These are phyloP conservation scores for Trichosporon faecale DNA, from an alignment of 1,284 basidiomycete genomes.

Conservation along the genomic window DNA sequence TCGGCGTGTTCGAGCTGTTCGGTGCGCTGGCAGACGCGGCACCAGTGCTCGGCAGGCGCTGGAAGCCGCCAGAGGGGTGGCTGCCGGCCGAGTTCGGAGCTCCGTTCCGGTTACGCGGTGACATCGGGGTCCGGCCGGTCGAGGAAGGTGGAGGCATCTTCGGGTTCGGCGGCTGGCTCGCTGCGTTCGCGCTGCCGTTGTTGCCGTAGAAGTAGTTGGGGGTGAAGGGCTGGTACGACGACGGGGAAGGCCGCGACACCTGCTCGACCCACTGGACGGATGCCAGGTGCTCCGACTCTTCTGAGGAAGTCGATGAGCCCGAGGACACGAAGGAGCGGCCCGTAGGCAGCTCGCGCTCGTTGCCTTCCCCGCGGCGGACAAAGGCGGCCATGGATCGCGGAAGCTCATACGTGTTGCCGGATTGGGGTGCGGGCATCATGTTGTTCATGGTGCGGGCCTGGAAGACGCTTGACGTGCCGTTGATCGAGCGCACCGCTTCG, in stretches of 20 bases:
- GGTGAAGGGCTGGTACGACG: constrained; percentile 13
- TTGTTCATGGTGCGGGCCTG: constrained; percentile 29
- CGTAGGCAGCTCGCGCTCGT: constrained; percentile 15
- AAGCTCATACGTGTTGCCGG: constrained; percentile 25
- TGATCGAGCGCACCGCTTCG: constrained; percentile 45
- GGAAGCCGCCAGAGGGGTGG: background rate
- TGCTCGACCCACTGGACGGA: constrained; percentile 45
- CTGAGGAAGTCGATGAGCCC: constrained; percentile 40
- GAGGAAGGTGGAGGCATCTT: constrained; percentile 40
- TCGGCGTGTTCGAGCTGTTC: background rate
- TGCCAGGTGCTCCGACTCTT: constrained; percentile 47
- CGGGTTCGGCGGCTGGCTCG: constrained; percentile 14
- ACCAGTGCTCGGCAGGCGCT: constrained; percentile 1
- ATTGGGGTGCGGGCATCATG: constrained; percentile 21
- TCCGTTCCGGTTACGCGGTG: constrained; percentile 27
- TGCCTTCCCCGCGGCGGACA: constrained; percentile 32
- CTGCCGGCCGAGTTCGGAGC: constrained; percentile 13
- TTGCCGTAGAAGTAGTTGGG: constrained; percentile 9
- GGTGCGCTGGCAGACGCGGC: background rate
- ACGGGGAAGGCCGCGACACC: constrained; percentile 15
- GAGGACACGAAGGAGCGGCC: constrained; percentile 26
- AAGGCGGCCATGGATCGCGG: constrained; percentile 25
- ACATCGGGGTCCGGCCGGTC: constrained; percentile 19
- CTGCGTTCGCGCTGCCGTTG: constrained; percentile 2
- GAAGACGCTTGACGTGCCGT: constrained; percentile 42